A percentile compares a stretch with the other conserved stretches of the same genome.
phyloP scores from a whole-genome alignment of 192 early-diverging fungal genomes.

The Podila horticola region DNA sequence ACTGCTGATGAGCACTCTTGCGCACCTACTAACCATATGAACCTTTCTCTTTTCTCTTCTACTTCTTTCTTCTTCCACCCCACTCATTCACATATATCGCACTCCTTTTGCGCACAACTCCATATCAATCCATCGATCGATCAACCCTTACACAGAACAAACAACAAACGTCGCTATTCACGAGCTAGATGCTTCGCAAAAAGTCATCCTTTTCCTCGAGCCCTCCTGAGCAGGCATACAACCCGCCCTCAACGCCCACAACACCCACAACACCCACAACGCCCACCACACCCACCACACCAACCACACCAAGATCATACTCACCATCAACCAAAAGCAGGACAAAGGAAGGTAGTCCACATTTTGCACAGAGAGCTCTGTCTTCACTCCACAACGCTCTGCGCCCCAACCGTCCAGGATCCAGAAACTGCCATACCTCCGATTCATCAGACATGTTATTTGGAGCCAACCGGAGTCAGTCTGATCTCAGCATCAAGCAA shows the following conservation, averaged over 20 bases:
- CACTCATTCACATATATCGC: no score
- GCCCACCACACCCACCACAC: background rate
- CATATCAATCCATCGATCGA: no score
- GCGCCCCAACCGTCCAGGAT: constrained; percentile 8
- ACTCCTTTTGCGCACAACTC: no score
- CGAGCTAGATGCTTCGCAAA: constrained; percentile 34
- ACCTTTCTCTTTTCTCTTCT: no score
- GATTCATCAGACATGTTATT: background rate
- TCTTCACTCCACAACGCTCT: constrained; percentile 33
- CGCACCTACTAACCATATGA: no score
- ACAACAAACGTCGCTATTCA: no score
- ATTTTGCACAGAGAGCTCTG: constrained; percentile 21
- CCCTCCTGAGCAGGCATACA: constrained; percentile 16
- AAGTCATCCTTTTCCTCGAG: constrained; percentile 34
- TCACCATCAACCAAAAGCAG: background rate
- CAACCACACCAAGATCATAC: background rate
- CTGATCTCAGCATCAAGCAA: constrained; percentile 1
- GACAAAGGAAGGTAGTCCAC: background rate
- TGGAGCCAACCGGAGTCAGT: background rate
- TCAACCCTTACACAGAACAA: no score
- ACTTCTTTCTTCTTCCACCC: no score
- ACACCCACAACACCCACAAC: constrained; percentile 10
- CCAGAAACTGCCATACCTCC: background rate
- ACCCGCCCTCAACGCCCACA: constrained; percentile 13
- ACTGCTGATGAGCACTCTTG: no score